Conservation (phyloP, 2,329 filamentous ascomycete species). For the Chaetoscypha palmicola region DNA sequence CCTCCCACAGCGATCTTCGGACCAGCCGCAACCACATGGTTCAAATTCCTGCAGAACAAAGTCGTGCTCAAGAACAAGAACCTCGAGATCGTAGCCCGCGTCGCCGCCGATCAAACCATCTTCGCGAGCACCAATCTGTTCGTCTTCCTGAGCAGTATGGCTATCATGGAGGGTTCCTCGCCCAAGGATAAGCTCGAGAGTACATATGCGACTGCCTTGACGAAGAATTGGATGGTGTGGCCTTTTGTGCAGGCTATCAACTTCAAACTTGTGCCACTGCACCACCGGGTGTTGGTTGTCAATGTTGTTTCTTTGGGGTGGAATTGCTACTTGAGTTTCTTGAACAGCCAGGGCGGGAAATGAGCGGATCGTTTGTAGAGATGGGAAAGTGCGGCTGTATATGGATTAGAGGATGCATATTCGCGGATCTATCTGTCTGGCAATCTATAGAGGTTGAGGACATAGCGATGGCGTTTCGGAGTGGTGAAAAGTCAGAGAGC, state of each 20-base stretch:
- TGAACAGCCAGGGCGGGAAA: slow-evolving; percentile 22
- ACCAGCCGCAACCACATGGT: slow-evolving; percentile 65
- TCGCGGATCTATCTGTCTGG: not conserved
- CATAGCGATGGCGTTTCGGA: slow-evolving; percentile 20
- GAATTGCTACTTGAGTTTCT: slow-evolving; percentile 36
- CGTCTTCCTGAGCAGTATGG: slow-evolving; percentile 61
- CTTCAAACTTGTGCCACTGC: slow-evolving; percentile 62
- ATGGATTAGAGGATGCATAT: slow-evolving; percentile 2
- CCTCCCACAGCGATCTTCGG: slow-evolving; percentile 53
- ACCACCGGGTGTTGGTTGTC: slow-evolving; percentile 63
- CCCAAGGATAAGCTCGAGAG: slow-evolving; percentile 54
- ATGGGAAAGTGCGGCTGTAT: not conserved
- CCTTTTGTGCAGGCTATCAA: slow-evolving; percentile 61
- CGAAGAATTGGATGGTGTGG: slow-evolving; percentile 67
- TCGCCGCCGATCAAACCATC: slow-evolving; percentile 56
- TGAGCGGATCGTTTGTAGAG: not conserved
- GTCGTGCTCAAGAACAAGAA: slow-evolving; percentile 51
- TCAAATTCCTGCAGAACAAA: slow-evolving; percentile 55
- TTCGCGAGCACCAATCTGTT: slow-evolving; percentile 60
- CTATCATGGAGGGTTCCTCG: slow-evolving; percentile 53
- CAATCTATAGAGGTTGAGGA: slow-evolving; percentile 6
- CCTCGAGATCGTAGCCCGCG: slow-evolving; percentile 54
- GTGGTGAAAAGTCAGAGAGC: not conserved
- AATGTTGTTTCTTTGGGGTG: slow-evolving; percentile 60
- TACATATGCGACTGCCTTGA: slow-evolving; percentile 53